Conservation (phyloP, 2,329 filamentous ascomycete genomes). For the Ophiocordyceps camponoti-rufipedis region DNA sequence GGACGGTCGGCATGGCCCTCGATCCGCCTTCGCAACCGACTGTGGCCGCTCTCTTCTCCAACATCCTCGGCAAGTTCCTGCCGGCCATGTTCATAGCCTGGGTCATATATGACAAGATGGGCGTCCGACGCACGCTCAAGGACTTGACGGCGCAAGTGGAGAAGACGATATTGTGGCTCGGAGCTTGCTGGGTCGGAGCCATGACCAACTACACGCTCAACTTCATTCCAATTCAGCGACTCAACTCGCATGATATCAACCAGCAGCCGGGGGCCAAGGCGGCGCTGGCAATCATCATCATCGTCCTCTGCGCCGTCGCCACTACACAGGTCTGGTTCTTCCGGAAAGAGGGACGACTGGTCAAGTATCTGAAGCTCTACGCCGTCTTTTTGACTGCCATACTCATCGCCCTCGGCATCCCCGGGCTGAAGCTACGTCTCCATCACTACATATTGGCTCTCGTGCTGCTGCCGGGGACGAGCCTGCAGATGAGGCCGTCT, state of each 20-base stretch:
- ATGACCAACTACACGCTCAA: conserved; percentile 92
- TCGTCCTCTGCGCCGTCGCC: conserved; percentile 49
- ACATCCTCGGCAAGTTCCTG: conserved; percentile 63
- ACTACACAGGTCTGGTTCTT: conserved; percentile 70
- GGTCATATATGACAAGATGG: conserved; percentile 75
- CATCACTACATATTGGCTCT: conserved; percentile 91
- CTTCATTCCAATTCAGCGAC: conserved; percentile 77
- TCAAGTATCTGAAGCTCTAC: conserved; percentile 64
- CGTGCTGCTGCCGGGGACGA: conserved; percentile 72
- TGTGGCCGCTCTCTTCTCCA: conserved; percentile 56
- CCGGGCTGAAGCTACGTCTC: conserved; percentile 65
- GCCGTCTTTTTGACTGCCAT: conserved; percentile 47
- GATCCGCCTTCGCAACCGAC: conserved; percentile 58
- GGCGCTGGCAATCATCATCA: conserved; percentile 62
- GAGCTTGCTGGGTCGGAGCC: conserved; percentile 76
- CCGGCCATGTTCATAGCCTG: conserved; percentile 77
- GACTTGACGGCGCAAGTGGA: conserved; percentile 70
- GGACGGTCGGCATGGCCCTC: conserved; percentile 76
- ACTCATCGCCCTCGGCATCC: conserved; percentile 51
- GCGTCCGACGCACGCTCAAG: conserved; percentile 49
- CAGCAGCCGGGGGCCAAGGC: conserved; percentile 79
- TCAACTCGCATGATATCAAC: conserved; percentile 78
- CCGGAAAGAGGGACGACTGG: conserved; percentile 65
- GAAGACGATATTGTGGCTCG: conserved; percentile 80
- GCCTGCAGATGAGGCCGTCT: conserved; percentile 69